These are phyloP conservation scores for Eleusine coracana DNA, from an alignment of 176 grass and related monocot genomes.

Conservation along the genomic window DNA sequence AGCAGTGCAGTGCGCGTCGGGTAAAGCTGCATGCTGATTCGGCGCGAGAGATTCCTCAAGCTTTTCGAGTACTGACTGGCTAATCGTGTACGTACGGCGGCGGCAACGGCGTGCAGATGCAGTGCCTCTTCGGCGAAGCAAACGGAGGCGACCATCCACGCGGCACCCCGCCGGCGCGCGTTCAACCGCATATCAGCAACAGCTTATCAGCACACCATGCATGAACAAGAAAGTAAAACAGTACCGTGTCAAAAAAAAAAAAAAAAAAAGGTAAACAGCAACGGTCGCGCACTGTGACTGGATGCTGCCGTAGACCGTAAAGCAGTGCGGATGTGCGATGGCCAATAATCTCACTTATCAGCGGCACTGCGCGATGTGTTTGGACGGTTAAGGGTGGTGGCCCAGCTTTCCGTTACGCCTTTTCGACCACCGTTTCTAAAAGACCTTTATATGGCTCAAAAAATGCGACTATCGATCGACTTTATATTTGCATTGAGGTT, in stretches of 20 bases:
- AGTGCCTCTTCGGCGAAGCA: slow-evolving; percentile 8
- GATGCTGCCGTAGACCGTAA: background rate
- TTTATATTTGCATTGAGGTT: background rate
- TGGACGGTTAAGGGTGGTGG: background rate
- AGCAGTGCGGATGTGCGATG: background rate
- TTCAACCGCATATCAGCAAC: background rate
- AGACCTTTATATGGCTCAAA: background rate
- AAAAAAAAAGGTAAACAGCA: background rate
- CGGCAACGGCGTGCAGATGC: background rate
- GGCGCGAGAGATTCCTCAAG: slow-evolving; percentile 6
- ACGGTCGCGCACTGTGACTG: background rate
- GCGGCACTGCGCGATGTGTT: background rate
- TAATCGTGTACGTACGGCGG: background rate
- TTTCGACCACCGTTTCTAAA: slow-evolving; percentile 30
- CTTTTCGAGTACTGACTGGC: background rate
- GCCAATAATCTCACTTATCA: background rate
- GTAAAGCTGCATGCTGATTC: background rate
- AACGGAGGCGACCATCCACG: background rate
- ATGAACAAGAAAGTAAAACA: background rate
- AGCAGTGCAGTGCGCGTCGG: background rate
- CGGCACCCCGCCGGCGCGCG: background rate
- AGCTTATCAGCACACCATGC: background rate
- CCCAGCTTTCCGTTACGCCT: slow-evolving; percentile 29
- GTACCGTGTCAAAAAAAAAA: no score
- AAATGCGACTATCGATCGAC: no score